phyloP scores from a whole-genome alignment of 2,329 filamentous ascomycete species.

The Fusarium haematococcum region DNA sequence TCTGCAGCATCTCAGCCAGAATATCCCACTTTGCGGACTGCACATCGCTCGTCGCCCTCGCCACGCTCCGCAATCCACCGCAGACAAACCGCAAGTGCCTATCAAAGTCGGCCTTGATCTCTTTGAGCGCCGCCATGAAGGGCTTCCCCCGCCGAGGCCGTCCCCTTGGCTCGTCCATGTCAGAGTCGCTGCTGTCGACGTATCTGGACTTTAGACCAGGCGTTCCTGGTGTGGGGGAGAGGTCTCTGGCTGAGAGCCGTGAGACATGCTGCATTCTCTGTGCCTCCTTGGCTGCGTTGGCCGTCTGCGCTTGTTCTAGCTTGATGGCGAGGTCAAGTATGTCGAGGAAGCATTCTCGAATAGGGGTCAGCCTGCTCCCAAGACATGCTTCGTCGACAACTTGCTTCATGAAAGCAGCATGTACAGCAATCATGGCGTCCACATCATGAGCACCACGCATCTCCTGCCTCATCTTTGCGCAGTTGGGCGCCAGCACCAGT shows the following conservation, averaged over 20 bases:
- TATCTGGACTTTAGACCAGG: slow-evolving; percentile 40
- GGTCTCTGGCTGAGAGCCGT: slow-evolving; percentile 34
- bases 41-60: slow-evolving; percentile 76
- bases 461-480: slow-evolving; percentile 64
- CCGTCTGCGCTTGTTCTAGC: slow-evolving; percentile 70
- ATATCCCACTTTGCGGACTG: slow-evolving; percentile 78
- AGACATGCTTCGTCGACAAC: slow-evolving; percentile 78
- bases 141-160: slow-evolving; percentile 47
- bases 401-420: slow-evolving; percentile 71
- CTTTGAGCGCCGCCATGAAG: slow-evolving; percentile 65
- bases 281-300: slow-evolving; percentile 51
- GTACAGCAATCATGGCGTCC: slow-evolving; percentile 81
- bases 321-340: slow-evolving; percentile 80
- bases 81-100: slow-evolving; percentile 76
- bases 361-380: slow-evolving; percentile 74
- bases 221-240: slow-evolving; percentile 28
- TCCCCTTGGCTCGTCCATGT: slow-evolving; percentile 45
- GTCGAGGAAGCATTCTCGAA: slow-evolving; percentile 79
- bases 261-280: slow-evolving; percentile 51
- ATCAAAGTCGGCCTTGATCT: slow-evolving; percentile 73
- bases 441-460: slow-evolving; percentile 76
- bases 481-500: slow-evolving; percentile 74
- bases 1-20: slow-evolving; percentile 82
- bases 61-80: slow-evolving; percentile 79
- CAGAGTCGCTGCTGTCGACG: slow-evolving; percentile 43